Percentiles rank a stretch among this genome's conserved stretches.
phyloP scores from a whole-genome alignment of 1,284 basidiomycete species.

The Moesziomyces antarcticus region DNA sequence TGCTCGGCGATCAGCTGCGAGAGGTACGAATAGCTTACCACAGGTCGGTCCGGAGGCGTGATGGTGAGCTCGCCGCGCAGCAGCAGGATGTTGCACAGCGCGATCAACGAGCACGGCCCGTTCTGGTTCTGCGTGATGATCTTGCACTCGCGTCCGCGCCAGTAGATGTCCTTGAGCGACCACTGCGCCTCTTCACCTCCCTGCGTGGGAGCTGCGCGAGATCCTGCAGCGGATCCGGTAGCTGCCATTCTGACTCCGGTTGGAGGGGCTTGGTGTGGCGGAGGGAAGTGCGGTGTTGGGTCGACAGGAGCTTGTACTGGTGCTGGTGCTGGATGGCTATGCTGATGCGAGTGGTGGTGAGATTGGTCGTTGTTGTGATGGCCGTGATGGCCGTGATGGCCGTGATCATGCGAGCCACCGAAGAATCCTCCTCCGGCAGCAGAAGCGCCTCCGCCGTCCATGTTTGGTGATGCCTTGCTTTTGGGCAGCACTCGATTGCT shows the following conservation, averaged over 20 bases:
- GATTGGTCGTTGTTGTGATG: neutral
- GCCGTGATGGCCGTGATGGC: constrained; percentile 7
- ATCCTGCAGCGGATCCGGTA: neutral
- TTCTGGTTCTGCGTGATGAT: constrained; percentile 70
- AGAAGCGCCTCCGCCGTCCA: constrained; percentile 10
- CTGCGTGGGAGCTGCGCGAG: constrained; percentile 3
- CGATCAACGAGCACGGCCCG: constrained; percentile 86
- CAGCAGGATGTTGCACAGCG: constrained; percentile 71
- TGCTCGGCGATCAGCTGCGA: constrained; percentile 84
- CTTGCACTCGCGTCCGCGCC: constrained; percentile 49
- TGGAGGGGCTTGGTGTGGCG: too few relatives aligned
- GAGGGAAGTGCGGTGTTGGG: too few relatives aligned
- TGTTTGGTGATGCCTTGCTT: neutral
- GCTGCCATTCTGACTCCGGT: neutral
- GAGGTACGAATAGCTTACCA: constrained; percentile 84
- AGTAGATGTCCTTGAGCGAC: constrained; percentile 57
- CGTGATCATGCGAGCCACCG: neutral
- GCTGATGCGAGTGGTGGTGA: neutral
- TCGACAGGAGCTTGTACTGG: neutral
- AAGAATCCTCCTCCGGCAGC: constrained; percentile 1
- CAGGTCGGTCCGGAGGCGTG: constrained; percentile 73
- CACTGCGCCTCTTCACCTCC: constrained; percentile 55
- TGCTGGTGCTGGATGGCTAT: neutral
- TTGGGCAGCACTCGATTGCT: neutral
- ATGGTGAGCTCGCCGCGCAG: constrained; percentile 47